phyloP scores from a whole-genome alignment of 2,329 filamentous ascomycete species.

The Alternaria brassicicola region DNA sequence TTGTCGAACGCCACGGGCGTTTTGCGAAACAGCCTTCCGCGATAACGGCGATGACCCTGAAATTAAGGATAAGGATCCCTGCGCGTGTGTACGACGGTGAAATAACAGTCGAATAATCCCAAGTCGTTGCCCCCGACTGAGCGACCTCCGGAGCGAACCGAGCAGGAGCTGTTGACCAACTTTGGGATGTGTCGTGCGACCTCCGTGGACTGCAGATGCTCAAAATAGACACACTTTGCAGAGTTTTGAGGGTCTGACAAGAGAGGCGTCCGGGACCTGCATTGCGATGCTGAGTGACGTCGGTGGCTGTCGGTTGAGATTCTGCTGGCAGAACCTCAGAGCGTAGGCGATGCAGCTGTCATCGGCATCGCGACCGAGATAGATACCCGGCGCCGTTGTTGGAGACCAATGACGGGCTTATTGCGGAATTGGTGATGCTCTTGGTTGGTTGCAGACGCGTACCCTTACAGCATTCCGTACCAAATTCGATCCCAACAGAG shows the following conservation, averaged over 20 bases:
- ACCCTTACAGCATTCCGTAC: neutral
- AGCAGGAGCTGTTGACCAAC: neutral
- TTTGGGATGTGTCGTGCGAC: neutral
- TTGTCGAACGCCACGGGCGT: slow-evolving; percentile 7
- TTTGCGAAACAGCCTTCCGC: slow-evolving; percentile 14
- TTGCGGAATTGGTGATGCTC: neutral
- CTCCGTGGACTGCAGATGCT: neutral
- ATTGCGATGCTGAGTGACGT: slow-evolving; percentile 12
- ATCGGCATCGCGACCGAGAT: neutral
- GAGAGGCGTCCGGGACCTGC: slow-evolving; percentile 12
- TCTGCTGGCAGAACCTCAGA: slow-evolving; percentile 2
- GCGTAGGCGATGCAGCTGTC: slow-evolving; percentile 5
- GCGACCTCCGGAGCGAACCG: too few species aligned
- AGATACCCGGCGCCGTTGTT: slow-evolving; percentile 3
- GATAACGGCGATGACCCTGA: slow-evolving; percentile 15
- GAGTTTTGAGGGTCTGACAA: neutral
- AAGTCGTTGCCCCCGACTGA: neutral
- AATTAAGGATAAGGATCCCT: slow-evolving; percentile 12
- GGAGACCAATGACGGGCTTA: neutral
- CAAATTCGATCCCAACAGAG: slow-evolving; percentile 24
- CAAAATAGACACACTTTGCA: slow-evolving; percentile 4
- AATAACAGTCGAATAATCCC: neutral
- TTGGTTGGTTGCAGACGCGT: slow-evolving; percentile 8
- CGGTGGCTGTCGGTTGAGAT: slow-evolving; percentile 6
- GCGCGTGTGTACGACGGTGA: neutral